Evolutionary conservation across 768 basidiomycete species (phyloP).

Genomic region (Lentinula detonsa): DNA sequence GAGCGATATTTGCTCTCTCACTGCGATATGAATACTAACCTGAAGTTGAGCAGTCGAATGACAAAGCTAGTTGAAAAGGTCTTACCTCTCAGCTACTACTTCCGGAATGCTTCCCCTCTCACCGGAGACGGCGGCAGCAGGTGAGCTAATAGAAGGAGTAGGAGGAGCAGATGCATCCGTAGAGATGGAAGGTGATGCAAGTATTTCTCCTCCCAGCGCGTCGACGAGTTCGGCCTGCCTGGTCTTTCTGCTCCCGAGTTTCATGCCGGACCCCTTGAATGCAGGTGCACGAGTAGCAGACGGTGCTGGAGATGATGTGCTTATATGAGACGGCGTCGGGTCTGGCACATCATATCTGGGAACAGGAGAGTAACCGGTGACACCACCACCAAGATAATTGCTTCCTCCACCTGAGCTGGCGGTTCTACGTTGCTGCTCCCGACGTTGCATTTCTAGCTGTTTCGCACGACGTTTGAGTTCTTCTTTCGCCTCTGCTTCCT

Average conservation of each 20-base stretch:
- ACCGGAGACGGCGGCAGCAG: conserved; percentile 22
- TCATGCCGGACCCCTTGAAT: conserved; percentile 96
- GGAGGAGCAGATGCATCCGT: conserved; percentile 38
- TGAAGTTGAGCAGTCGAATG: neutral
- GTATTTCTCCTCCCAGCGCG: conserved; percentile 75
- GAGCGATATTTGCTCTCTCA: conserved; percentile 79
- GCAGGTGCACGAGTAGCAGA: conserved; percentile 59
- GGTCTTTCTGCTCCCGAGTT: conserved; percentile 88
- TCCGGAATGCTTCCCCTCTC: conserved; percentile 64
- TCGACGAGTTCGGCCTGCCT: conserved; percentile 86
- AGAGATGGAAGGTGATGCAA: conserved; percentile 39
- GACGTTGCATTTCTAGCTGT: conserved; percentile 95
- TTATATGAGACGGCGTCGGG: conserved; percentile 34
- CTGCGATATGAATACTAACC: conserved; percentile 74
- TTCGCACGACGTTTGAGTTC: conserved; percentile 97
- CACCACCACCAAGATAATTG: conserved; percentile 61
- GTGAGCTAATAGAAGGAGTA: conserved; percentile 16
- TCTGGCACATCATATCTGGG: conserved; percentile 66
- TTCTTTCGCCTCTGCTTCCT: conserved; percentile 98
- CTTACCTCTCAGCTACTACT: conserved; percentile 73
- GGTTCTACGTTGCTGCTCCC: conserved; percentile 84
- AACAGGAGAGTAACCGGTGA: conserved; percentile 66
- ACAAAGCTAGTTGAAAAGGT: neutral
- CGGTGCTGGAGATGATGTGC: conserved; percentile 36
- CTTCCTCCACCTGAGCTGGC: conserved; percentile 42